A percentile compares a stretch with the other conserved stretches of the same genome.
These are phyloP conservation scores for Carex sylvatica DNA, from an alignment of 202 grass and related monocot genomes.

Conservation along the genomic window DNA sequence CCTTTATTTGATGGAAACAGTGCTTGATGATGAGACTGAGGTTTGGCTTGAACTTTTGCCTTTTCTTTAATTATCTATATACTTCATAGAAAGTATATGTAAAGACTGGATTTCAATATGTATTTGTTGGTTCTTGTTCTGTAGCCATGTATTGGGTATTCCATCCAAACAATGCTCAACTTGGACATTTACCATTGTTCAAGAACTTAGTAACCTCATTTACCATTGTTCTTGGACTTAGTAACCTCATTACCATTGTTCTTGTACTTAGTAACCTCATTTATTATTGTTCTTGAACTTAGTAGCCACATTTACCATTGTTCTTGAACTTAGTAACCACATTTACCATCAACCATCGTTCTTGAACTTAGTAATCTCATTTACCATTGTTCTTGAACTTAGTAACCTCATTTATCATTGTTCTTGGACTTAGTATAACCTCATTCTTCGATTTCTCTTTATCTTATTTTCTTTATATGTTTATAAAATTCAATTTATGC, in stretches of 20 bases:
- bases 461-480: neutral
- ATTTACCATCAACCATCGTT: no score
- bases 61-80: conserved; percentile 11
- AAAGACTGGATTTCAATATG: conserved; percentile 2
- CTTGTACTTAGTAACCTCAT: no score
- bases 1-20: conserved; percentile 93
- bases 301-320: no score
- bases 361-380: no score
- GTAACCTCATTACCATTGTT: no score
- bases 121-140: neutral
- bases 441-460: neutral
- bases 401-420: no score
- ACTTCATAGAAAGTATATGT: neutral
- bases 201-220: no score
- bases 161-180: neutral
- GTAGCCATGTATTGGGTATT: neutral
- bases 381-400: no score
- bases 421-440: no score
- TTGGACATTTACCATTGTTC: neutral
- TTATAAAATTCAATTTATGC: neutral
- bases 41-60: conserved; percentile 27
- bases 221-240: no score
- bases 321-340: no score
- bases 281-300: no score
- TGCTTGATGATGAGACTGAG: conserved; percentile 84